These are phyloP conservation scores for Omphalea diandra DNA, from an alignment of 441 rosid species.

Conservation along the genomic window DNA sequence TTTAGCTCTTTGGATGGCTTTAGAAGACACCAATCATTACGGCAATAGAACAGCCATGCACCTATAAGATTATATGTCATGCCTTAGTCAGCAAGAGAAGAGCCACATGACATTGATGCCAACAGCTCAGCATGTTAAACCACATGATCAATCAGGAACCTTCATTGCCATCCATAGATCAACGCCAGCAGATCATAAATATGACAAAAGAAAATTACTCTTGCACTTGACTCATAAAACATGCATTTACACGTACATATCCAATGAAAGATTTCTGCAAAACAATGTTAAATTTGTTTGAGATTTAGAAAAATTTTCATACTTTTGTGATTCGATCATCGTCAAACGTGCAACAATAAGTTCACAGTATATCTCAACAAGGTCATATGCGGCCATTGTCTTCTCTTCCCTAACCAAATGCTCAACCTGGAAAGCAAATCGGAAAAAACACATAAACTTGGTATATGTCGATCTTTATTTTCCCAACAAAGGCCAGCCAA, in stretches of 20 bases:
- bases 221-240: neutral
- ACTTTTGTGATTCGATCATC: conserved; percentile 90
- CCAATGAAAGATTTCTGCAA: neutral
- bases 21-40: neutral
- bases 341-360: conserved; percentile 79
- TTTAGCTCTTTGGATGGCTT: neutral
- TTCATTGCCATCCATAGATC: conserved; percentile 2
- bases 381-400: conserved; percentile 85
- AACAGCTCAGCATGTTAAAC: neutral
- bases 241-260: neutral
- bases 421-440: conserved; percentile 59
- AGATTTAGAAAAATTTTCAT: conserved; percentile 19
- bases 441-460: neutral
- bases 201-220: neutral
- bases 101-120: neutral
- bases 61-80: neutral
- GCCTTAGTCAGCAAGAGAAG: neutral
- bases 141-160: neutral
- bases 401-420: conserved; percentile 96
- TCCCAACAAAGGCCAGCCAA: neutral
- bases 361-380: conserved; percentile 83
- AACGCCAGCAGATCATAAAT: neutral
- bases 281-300: neutral
- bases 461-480: no score
- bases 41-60: neutral